Evolutionary conservation across 164 flowering plant genomes (phyloP).

Genomic region (Chimonanthus praecox): DNA sequence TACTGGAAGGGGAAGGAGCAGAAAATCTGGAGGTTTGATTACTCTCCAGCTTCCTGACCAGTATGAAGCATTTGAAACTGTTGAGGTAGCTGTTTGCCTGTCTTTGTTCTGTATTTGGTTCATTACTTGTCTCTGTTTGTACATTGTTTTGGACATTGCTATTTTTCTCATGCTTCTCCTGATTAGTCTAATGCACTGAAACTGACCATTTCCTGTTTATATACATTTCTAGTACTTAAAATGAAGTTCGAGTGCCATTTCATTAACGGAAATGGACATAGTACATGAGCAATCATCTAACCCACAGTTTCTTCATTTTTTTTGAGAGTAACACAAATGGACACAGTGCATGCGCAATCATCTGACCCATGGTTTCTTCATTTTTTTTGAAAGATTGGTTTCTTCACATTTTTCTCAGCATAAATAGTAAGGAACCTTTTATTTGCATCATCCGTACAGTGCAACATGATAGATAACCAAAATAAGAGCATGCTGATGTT

Average conservation of each 20-base stretch:
- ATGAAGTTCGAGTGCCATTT: background rate
- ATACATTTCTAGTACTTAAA: background rate
- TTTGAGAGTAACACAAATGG: too few species aligned
- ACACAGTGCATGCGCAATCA: too few species aligned
- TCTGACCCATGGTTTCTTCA: too few species aligned
- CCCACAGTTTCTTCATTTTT: too few species aligned
- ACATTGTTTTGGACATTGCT: background rate
- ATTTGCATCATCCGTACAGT: too few species aligned
- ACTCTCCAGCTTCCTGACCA: constrained; percentile 69
- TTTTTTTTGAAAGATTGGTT: too few species aligned
- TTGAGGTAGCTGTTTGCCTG: constrained; percentile 48
- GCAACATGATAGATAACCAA: too few species aligned
- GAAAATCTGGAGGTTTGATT: constrained; percentile 82
- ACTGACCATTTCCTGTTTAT: background rate
- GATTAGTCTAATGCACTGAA: background rate
- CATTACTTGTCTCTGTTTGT: background rate
- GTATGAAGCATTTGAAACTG: constrained; percentile 44
- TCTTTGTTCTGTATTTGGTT: background rate
- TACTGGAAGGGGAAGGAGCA: constrained; percentile 89
- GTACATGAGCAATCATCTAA: background rate
- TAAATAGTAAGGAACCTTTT: too few species aligned
- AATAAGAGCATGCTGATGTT: too few species aligned
- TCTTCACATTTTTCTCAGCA: too few species aligned
- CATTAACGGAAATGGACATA: background rate
- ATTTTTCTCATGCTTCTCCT: background rate